Conservation (phyloP, 805 yeast species). For the Cyberlindnera mississippiensis region DNA sequence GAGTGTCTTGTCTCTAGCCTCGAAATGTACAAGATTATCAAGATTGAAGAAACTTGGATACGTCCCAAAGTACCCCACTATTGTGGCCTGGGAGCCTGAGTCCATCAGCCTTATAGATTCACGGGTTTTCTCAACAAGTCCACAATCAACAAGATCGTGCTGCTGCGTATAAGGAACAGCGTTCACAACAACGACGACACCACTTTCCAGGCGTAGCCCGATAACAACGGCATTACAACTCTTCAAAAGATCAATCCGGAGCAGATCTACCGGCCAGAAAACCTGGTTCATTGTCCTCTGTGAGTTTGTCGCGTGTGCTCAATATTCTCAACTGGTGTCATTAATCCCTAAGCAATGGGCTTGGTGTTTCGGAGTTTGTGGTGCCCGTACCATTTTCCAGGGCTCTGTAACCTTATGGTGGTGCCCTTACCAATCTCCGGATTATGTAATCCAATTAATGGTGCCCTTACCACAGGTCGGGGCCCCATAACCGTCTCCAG, state of each 20-base stretch:
- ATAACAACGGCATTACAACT: conserved; percentile 15
- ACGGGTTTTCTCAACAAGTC: neutral
- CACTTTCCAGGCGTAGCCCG: conserved; percentile 11
- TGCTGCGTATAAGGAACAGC: conserved; percentile 7
- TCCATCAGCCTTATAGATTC: neutral
- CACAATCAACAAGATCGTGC: conserved; percentile 5
- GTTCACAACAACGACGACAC: conserved; percentile 12
- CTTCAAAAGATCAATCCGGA: conserved; percentile 13
- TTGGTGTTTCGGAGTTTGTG: too few relatives aligned
- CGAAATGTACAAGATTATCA: neutral
- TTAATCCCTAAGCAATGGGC: too few relatives aligned
- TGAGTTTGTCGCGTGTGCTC: too few relatives aligned
- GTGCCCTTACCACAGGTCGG: too few relatives aligned
- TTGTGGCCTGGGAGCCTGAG: neutral
- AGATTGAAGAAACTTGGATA: neutral
- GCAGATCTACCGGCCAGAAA: conserved; percentile 32
- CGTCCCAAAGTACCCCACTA: conserved; percentile 13
- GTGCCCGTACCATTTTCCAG: too few relatives aligned
- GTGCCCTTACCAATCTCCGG: too few relatives aligned
- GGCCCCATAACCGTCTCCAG: too few relatives aligned
- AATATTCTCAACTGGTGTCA: too few relatives aligned
- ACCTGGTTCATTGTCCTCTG: conserved; percentile 19
- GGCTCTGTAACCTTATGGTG: too few relatives aligned
- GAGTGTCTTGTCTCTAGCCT: neutral
- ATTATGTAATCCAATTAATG: too few relatives aligned